Percentiles rank a stretch among this genome's conserved stretches.
Conservation (phyloP, 2,329 filamentous ascomycete species). For the Sarocladium strictum region DNA sequence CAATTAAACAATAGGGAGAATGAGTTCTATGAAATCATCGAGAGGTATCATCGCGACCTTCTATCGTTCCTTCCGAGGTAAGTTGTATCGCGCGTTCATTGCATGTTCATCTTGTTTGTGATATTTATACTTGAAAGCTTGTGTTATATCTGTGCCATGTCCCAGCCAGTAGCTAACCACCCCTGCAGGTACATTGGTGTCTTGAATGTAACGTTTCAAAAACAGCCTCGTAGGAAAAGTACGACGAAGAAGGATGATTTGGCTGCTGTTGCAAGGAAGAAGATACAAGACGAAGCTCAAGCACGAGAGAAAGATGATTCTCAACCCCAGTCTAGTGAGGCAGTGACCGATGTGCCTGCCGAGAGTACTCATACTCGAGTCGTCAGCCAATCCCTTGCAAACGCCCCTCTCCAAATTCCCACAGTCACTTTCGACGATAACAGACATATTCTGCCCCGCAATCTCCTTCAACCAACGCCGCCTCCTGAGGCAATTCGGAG, state of each 20-base stretch:
- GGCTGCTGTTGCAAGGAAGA: constrained; percentile 28
- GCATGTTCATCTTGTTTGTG: constrained; percentile 1
- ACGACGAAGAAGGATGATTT: constrained; percentile 45
- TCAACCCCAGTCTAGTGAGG: constrained; percentile 12
- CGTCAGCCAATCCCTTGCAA: constrained; percentile 70
- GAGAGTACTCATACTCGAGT: constrained; percentile 31
- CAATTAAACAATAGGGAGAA: constrained; percentile 97
- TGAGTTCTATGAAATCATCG: constrained; percentile 96
- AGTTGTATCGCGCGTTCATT: constrained; percentile 19
- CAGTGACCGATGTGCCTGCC: constrained; percentile 14
- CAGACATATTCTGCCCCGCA: constrained; percentile 82
- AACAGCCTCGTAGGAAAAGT: constrained; percentile 63
- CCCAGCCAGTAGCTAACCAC: not conserved
- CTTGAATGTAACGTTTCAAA: constrained; percentile 91
- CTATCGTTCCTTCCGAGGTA: constrained; percentile 86
- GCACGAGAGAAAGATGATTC: not conserved
- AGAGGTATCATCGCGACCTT: constrained; percentile 83
- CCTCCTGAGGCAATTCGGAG: constrained; percentile 27
- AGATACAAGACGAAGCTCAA: constrained; percentile 23
- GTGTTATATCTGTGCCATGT: not conserved
- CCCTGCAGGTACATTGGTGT: constrained; percentile 82
- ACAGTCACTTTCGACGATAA: constrained; percentile 95
- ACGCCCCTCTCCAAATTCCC: constrained; percentile 60
- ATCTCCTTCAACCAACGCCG: constrained; percentile 62
- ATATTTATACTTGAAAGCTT: constrained; percentile 11